Evolutionary conservation across 169 alveolate species (phyloP).

Genomic region (Cryptosporidium sp.): DNA sequence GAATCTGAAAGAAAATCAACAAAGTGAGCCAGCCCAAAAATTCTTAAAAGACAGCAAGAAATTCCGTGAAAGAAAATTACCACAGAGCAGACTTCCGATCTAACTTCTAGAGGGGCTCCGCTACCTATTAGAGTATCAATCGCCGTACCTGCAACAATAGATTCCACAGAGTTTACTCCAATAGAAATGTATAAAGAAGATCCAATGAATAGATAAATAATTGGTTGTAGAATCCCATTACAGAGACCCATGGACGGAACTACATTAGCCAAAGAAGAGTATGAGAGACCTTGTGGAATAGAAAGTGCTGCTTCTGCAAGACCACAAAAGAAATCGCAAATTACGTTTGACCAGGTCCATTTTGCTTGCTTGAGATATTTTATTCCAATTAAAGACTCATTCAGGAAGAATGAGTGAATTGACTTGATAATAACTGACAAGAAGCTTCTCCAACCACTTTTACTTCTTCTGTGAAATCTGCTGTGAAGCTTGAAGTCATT

Average conservation of each 20-base stretch:
- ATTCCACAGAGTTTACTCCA: conserved; percentile 60
- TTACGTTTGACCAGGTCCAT: conserved; percentile 34
- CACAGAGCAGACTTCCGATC: conserved; percentile 38
- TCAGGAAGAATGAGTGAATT: conserved; percentile 17
- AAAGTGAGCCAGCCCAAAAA: conserved; percentile 55
- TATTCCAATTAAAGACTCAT: conserved; percentile 57
- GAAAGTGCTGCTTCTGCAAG: conserved; percentile 72
- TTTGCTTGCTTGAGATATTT: conserved; percentile 20
- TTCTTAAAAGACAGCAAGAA: conserved; percentile 56
- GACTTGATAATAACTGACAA: conserved; percentile 2
- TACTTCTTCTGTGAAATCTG: conserved; percentile 43
- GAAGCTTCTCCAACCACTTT: conserved; percentile 56
- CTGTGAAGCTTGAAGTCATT: conserved; percentile 65
- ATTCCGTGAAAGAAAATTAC: conserved; percentile 50
- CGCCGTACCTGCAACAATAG: conserved; percentile 60
- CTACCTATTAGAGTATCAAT: conserved; percentile 34
- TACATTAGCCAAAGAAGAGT: conserved; percentile 50
- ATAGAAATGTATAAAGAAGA: conserved; percentile 52
- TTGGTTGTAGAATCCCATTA: conserved; percentile 61
- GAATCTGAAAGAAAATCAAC: conserved; percentile 66
- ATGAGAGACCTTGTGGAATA: conserved; percentile 64
- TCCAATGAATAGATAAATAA: conserved; percentile 36
- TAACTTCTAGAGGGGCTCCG: conserved; percentile 17
- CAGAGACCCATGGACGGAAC: conserved; percentile 67
- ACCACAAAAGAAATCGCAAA: conserved; percentile 64